Base-by-base conservation (phyloP, 2,329 filamentous ascomycete genomes). In the Trichoderma harzianum region DNA sequence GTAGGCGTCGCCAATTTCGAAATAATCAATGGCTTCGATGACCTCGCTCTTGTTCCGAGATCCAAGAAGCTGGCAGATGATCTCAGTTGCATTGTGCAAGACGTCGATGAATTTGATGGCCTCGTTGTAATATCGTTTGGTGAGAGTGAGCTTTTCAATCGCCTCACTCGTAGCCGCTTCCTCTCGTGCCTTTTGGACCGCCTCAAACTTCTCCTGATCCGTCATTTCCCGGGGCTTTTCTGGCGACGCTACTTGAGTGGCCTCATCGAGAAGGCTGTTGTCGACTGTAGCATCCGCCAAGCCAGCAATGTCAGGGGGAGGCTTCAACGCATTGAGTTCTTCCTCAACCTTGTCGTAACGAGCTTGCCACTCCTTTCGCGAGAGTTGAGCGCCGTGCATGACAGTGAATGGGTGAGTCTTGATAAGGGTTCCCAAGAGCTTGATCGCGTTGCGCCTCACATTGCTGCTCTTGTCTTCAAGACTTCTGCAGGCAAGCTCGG, bases 11-110 rank as follows among this genome's bases (percentile, higher is more conserved):
- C 96, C 92, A 58, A 97, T 90, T 76, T 97, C 94, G 76, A 99
- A 97, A 82, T 97, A 99, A 80, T 99, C 96, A 90, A 99, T 99
- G 18, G 97, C 96, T 81, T 99, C 97, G 74, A 99, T 97, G 30
- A 98, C 93, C 80, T 99, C 96, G 77, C 93, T 97, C 86, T 99
- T 99, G 85, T 99, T 99, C 78, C 93, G 93, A 34, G 96, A 97
- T 7, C 94, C 93, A 4, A 99, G 87, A 21, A 99, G 87, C 81
- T 98, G 95, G 74, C 92, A 94, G 39, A 98, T 91, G 2, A 90
- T 90, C 10, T 88, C 87, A 1, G 94, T 97, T 26, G 93, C 93
- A 12, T 92, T 89, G 75, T 98, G 93, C 26, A 99, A 86, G 7
- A 97, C 92, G 73, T 97, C 92, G 75, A 99, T 97, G 79, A 99